Evolutionary conservation across 257 asterid genomes (phyloP).

Genomic region (Solanum chiquidenum): DNA sequence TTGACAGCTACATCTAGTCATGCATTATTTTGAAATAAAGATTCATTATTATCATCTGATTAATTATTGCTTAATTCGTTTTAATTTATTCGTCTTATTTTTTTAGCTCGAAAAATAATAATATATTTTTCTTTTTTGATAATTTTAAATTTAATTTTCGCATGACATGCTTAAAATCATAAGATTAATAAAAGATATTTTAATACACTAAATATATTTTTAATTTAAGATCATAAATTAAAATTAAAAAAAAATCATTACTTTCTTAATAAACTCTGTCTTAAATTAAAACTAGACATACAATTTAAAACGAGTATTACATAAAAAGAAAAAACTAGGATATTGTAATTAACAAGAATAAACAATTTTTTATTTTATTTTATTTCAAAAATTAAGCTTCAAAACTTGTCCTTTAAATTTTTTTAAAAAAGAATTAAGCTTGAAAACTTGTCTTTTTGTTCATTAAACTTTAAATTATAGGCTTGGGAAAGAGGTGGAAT

Average conservation of each 20-base stretch:
- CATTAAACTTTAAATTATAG: not conserved
- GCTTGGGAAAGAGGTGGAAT: not conserved
- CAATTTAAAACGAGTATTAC: not conserved
- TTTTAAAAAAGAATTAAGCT: not conserved
- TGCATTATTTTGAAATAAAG: not conserved
- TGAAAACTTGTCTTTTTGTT: not conserved
- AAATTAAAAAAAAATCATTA: fast-evolving
- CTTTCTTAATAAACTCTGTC: too few species aligned
- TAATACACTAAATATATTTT: not conserved
- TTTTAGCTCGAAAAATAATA: not conserved
- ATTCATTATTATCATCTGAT: not conserved
- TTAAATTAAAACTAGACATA: too few species aligned
- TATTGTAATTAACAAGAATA: too few species aligned
- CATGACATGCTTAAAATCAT: not conserved
- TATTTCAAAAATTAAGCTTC: not conserved
- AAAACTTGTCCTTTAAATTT: not conserved
- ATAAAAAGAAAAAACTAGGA: too few species aligned
- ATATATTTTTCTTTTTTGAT: not conserved
- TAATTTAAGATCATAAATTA: not conserved
- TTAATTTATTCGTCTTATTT: too few species aligned
- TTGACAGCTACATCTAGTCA: not conserved
- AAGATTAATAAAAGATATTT: not conserved
- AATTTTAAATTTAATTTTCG: not conserved
- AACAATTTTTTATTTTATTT: not conserved
- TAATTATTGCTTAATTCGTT: not conserved